Evolutionary conservation across 2,329 filamentous ascomycete species (phyloP), one percentile per base, ranked within the genome.

Genomic region (Neodidymelliopsis sp.): DNA sequence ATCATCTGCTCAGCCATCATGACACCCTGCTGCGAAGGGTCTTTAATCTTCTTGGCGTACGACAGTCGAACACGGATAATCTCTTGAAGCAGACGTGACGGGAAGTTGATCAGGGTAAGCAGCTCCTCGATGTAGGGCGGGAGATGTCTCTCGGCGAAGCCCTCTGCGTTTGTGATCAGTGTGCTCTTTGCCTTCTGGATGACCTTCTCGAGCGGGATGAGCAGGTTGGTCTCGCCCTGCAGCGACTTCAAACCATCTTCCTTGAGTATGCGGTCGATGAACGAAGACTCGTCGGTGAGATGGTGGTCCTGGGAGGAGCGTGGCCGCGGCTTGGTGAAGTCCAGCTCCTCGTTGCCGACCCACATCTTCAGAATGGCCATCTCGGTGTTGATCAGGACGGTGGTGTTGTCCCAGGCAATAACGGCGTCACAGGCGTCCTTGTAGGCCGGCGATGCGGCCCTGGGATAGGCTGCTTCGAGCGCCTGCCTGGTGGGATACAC

Each of bases 1-100:
- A 99, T 97, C 90, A 97, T 96, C 75, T 97, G 93, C 69, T 97
- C 92, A 53, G 95, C 90, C 81, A 99, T 91, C 77, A 99, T 88
- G 19, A 90, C 82, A 57, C 92, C 95, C 70, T 96, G 90, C 75
- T 94, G 90, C 2, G 91, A 88, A 8, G 91, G 91, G 65, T 97
- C 93, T 75, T 93, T 96, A 86, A 97, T 96, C 71, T 91, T 93
- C 75, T 87, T 91, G 13, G 93, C 92, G 71, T 97, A 97, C 8
- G 87, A 90, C 20, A 97, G 81, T 49, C 94, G 88, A 62, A 96
- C 89, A 42, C 89, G 89, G 69, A 97, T 97, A 65, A 99, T 95
- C 70, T 97, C 94, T 73, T 97, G 91, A 29, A 99, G 94, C 25
- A 99, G 82, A 7, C 94, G 88, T 1, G 92, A 96, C 1, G 94